These are phyloP conservation scores for Gonapodya sp. DNA, from an alignment of 192 early-diverging fungal genomes.

Conservation along the genomic window DNA sequence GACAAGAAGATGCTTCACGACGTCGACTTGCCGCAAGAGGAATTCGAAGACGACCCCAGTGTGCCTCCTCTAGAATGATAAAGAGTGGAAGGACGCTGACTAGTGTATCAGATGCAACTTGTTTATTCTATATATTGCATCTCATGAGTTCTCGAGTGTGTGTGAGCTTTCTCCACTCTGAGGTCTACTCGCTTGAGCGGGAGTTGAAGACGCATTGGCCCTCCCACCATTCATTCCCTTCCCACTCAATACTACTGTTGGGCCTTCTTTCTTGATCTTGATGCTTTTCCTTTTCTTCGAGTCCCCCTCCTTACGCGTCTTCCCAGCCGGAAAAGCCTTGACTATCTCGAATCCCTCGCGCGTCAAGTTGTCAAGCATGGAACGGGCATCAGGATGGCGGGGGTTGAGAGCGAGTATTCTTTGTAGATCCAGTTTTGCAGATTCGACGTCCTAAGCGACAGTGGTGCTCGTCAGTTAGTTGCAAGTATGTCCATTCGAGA, in stretches of 20 bases:
- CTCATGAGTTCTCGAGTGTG: neutral
- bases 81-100: too few species aligned
- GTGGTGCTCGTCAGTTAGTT: too few species aligned
- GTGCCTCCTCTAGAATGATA: neutral
- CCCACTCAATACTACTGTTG: neutral
- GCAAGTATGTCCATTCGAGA: too few species aligned
- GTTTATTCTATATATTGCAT: neutral
- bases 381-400: neutral
- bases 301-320: neutral
- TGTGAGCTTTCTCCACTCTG: too few species aligned
- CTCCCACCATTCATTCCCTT: neutral
- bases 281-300: neutral
- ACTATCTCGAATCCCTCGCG: neutral
- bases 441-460: neutral
- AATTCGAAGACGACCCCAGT: neutral
- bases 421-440: neutral
- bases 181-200: too few species aligned
- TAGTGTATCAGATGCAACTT: neutral
- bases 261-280: neutral
- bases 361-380: neutral
- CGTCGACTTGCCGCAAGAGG: neutral
- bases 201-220: too few species aligned
- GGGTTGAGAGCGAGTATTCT: neutral
- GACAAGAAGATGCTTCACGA: neutral
- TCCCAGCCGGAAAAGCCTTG: neutral